Percentiles rank a stretch among this genome's conserved stretches.
Evolutionary conservation across 2,329 filamentous ascomycete species (phyloP).

Genomic region (Parastagonospora avenae): DNA sequence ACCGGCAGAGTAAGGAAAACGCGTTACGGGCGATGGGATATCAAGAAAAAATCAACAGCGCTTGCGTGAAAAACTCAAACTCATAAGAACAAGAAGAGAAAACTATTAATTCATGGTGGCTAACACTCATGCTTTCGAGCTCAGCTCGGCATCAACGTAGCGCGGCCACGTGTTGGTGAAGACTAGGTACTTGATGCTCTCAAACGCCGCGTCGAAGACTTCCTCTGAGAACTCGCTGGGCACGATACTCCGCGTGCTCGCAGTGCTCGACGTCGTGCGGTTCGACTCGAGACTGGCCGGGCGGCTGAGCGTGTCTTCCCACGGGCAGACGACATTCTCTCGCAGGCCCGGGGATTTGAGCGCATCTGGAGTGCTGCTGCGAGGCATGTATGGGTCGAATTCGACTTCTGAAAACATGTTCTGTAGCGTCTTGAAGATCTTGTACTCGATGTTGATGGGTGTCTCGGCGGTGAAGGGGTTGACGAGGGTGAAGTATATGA

Average conservation of each 20-base stretch:
- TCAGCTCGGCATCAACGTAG: constrained; percentile 41
- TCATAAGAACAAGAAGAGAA: too few species aligned
- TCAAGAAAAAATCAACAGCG: too few species aligned
- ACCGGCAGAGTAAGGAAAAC: too few species aligned
- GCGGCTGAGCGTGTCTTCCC: constrained; percentile 42
- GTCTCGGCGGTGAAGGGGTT: constrained; percentile 45
- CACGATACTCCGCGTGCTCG: constrained; percentile 33
- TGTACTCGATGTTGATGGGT: constrained; percentile 48
- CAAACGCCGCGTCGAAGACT: constrained; percentile 42
- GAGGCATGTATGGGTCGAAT: constrained; percentile 44
- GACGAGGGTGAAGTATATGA: constrained; percentile 47
- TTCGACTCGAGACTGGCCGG: constrained; percentile 40
- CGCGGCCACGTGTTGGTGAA: constrained; percentile 48
- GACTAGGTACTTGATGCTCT: constrained; percentile 47
- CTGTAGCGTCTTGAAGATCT: constrained; percentile 44
- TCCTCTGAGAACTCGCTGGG: constrained; percentile 43
- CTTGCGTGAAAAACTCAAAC: too few species aligned
- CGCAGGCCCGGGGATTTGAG: constrained; percentile 25
- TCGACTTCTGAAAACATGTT: constrained; percentile 37
- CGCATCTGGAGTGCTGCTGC: constrained; percentile 27
- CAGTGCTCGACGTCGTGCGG: constrained; percentile 25
- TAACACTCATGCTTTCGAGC: not conserved
- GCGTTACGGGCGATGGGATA: too few species aligned
- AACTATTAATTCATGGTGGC: too few species aligned
- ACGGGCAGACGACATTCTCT: constrained; percentile 46